Evolutionary conservation across 2,329 filamentous ascomycete species (phyloP), one percentile per base, ranked within the genome.

Genomic region (Alternaria atra): DNA sequence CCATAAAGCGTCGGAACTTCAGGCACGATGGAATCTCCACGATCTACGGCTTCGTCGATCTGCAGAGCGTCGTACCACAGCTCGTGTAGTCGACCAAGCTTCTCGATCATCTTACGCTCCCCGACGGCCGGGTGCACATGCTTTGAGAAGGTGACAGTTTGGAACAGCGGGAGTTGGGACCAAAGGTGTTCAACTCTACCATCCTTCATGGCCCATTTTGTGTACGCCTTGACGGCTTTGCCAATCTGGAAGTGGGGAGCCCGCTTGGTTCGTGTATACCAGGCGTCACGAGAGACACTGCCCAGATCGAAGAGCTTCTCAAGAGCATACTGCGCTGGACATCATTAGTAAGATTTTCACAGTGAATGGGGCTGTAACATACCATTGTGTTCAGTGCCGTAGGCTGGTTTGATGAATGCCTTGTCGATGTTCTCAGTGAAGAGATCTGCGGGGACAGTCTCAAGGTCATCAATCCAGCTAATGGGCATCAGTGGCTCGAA

Each of bases 401-500:
- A 75, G 25, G 76, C 75, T 12, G 81, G 75, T 44, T 80, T 79
- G 58, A 89, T 82, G 61, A 84, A 81, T 0, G 84, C 80, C 20
- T 78, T 74, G 42, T 79, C 74, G 17, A 78, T 65, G 10, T 77
- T 73, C 2, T 73, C 65, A 8, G 82, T 80, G 73, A 88, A 89
- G 2, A 89, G 72, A 8, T 80, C 78, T 8, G 82, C 78, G 2
- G 86, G 86, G 13, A 89, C 70, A 15, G 83, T 86, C 8, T 77
- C 75, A 63, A 87, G 87, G 64, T 88, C 85, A 51, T 81, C 73
- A 44, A 79, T 77, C 85, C 85, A 88, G 61, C 77, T 77, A 12
- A 74, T 71, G 2, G 85, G 84, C 12, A 89, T 70, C 1, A 88
- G 72, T 9, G 86, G 83, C 73, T 88, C 86, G 53, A 83, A 84